Base-by-base conservation (phyloP, 495 filamentous ascomycete species). In the Daldinia grandis region DNA sequence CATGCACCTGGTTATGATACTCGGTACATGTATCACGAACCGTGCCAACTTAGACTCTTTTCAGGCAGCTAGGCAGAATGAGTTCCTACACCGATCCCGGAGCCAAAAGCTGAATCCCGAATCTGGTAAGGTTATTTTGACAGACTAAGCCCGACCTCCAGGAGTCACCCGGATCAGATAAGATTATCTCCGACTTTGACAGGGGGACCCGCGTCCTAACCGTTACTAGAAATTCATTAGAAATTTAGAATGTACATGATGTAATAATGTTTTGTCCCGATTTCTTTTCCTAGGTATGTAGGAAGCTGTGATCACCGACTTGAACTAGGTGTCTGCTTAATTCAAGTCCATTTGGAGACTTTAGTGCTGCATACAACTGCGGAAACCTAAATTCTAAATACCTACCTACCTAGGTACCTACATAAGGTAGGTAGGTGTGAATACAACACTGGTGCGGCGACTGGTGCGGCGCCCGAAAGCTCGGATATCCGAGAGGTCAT, bases 151-250 rank as follows among this genome's bases (percentile, higher is more conserved):
- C 49, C 49, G 49, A 30, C 9, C 14, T 53, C 15, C 9, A n/a
- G 1, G 24, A 30, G 4, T 28, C 49, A 24, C 14, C 49, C 49
- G 49, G 49, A 53, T 53, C 49, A 28, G 49, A 53, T 53, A 53
- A 53, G 49, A 53, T 53, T 53, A 53, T 53, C 49, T 53, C 49
- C 49, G 24, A 53, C 10, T 4, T 30, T 28, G 49, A n/a, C 49
- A 30, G 12, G 49, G 25, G 15, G 12, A 30, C 10, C 49, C 0
- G 24, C 8, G 25, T 53, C 42, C 15, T 9, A n/a, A 53, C 25
- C n/a, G n/a, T n/a, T n/a, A n/a, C n/a, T n/a, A n/a, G n/a, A n/a
- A n/a, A n/a, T n/a, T n/a, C n/a, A n/a, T n/a, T n/a, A n/a, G n/a
- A n/a, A n/a, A n/a, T n/a, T n/a, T n/a, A n/a, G n/a, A n/a, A n/a